These are phyloP conservation scores for Jamesozyma piceae DNA, from an alignment of 805 yeast species.

Conservation along the genomic window DNA sequence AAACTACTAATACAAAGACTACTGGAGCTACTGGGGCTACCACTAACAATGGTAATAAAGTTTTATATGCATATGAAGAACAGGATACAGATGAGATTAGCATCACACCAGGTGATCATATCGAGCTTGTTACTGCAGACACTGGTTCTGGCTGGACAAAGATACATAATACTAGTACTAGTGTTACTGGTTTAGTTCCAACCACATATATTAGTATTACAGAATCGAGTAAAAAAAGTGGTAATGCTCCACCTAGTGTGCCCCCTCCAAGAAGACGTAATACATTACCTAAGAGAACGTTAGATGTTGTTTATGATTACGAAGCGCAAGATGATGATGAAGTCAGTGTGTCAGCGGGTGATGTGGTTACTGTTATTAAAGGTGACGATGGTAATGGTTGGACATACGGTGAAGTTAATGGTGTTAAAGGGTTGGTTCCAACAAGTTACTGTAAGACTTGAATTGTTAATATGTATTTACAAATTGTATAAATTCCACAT, in stretches of 20 bases:
- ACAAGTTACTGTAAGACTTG: constrained; percentile 51
- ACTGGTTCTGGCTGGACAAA: constrained; percentile 92
- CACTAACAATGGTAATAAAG: constrained; percentile 31
- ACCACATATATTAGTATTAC: constrained; percentile 57
- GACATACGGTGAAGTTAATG: constrained; percentile 82
- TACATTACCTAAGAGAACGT: constrained; percentile 31
- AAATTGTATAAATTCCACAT: no score
- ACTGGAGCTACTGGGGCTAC: neutral
- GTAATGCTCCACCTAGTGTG: constrained; percentile 49
- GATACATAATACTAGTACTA: constrained; percentile 40
- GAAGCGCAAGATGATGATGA: constrained; percentile 75
- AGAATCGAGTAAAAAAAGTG: constrained; percentile 32
- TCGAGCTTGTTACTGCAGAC: constrained; percentile 55
- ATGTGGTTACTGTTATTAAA: constrained; percentile 53
- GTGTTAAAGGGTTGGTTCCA: constrained; percentile 64
- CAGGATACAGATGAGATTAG: constrained; percentile 68
- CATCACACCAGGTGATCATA: constrained; percentile 49
- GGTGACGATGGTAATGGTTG: constrained; percentile 82
- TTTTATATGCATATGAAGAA: constrained; percentile 56
- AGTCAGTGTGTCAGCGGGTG: constrained; percentile 62
- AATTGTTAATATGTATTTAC: no score
- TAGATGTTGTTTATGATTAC: constrained; percentile 68
- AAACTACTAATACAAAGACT: neutral
- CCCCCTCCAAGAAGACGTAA: constrained; percentile 64
- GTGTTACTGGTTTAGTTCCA: constrained; percentile 70